Evolutionary conservation across 768 basidiomycete genomes (phyloP), one percentile per base, ranked within the genome.

Genomic region (Leccinellum albellum): DNA sequence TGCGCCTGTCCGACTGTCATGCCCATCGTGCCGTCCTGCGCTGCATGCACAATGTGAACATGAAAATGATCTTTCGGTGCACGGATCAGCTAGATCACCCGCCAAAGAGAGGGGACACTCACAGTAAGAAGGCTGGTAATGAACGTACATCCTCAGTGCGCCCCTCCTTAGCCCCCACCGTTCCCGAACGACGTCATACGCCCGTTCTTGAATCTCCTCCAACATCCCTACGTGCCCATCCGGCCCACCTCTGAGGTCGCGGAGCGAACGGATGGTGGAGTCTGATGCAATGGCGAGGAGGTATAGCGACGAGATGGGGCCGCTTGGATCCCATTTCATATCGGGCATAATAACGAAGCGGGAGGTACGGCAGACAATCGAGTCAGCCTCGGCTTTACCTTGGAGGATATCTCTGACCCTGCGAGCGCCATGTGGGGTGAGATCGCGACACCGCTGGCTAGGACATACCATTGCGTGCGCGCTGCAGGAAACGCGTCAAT

Each of bases 41-140:
- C 84, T 0, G 82, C 82, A 63, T 94, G 89, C 26, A 93, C 91
- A 51, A 96, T 87, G 63, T 98, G 94, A 3, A 97, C 89, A 59
- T 98, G 94, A 67, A 97, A 93, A 64, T 94, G 94, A 67, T 97
- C 94, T 96, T 60, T 5, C 20, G 3, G 15, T 29, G 8, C 23
- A 10, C 7, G 20, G 21, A 32, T 61, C 20, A 56, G 46, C 26
- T 12, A 15, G 21, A 23, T 8, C 46, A 21, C 46, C 14, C 3
- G 17, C 3, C 46, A 24, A 20, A 48, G 29, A 20, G 23, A 8
- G 55, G 13, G 20, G 4, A 20, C n/a, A 78, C 90, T 60, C 56
- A 95, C 95, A 98, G 68, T 98, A 98, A 35, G 87, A 90, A 0
- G 96, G 96, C 67, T 97, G 95, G 69, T 99, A 99, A 69, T 99